These are phyloP conservation scores for Cladorrhinum sp. DNA, from an alignment of 2,329 filamentous ascomycete genomes.

Conservation along the genomic window DNA sequence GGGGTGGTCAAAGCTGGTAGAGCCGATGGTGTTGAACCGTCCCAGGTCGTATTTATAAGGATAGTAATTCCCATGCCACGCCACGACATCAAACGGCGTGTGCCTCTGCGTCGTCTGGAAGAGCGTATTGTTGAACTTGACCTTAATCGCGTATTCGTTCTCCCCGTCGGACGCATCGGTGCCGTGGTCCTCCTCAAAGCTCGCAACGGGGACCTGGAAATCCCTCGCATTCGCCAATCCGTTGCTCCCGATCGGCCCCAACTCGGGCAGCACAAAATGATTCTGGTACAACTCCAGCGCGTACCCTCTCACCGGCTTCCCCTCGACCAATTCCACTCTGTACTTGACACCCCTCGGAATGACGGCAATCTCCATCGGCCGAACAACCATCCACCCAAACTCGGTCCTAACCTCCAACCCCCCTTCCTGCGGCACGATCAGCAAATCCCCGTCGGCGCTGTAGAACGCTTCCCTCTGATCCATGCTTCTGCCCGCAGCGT, in stretches of 20 bases:
- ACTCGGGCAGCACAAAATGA: conserved; percentile 68
- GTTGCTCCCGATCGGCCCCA: conserved; percentile 71
- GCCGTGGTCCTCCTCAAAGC: conserved; percentile 59
- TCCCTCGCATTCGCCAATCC: conserved; percentile 72
- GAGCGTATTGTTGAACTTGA: conserved; percentile 66
- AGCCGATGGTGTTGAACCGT: conserved; percentile 71
- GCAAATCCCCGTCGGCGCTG: conserved; percentile 75
- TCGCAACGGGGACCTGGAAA: conserved; percentile 69
- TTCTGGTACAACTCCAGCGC: conserved; percentile 72
- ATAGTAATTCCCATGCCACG: conserved; percentile 77
- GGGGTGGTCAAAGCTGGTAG: conserved; percentile 73
- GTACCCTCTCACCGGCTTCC: conserved; percentile 65
- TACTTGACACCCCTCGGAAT: conserved; percentile 73
- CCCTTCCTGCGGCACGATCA: conserved; percentile 74
- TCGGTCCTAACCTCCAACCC: conserved; percentile 74
- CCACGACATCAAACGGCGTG: conserved; percentile 74
- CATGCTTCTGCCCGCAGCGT: conserved; percentile 78
- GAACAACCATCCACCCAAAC: conserved; percentile 69
- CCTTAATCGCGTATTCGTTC: conserved; percentile 48
- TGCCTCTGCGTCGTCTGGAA: conserved; percentile 65
- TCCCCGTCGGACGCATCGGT: conserved; percentile 38
- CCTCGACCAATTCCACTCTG: conserved; percentile 62
- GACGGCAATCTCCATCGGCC: conserved; percentile 74
- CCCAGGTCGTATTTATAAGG: conserved; percentile 81
- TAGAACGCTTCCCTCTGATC: conserved; percentile 71